Conservation (phyloP, 208 protist species). For the Wallacemonas sp. region DNA sequence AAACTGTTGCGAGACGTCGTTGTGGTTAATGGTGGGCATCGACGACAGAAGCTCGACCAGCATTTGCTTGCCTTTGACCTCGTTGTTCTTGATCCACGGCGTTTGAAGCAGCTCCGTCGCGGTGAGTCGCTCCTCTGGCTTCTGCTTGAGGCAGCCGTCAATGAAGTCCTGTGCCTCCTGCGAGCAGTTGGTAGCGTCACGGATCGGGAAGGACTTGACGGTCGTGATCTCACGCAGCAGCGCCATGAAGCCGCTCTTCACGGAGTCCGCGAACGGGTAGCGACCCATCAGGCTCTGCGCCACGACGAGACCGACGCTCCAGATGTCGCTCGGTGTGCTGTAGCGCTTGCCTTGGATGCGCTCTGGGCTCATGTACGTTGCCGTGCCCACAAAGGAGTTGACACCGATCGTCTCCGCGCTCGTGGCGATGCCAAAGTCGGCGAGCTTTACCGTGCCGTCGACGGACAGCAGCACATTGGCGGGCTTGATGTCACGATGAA, state of each 20-base stretch:
- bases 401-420: constrained; percentile 84
- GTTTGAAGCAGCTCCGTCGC: constrained; percentile 63
- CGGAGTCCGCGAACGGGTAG: constrained; percentile 59
- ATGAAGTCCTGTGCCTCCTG: constrained; percentile 71
- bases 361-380: constrained; percentile 90
- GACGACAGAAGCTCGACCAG: constrained; percentile 50
- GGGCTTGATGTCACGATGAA: constrained; percentile 90
- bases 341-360: constrained; percentile 77
- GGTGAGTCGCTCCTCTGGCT: constrained; percentile 61
- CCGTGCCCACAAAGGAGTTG: constrained; percentile 87
- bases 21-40: constrained; percentile 48
- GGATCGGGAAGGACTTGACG: constrained; percentile 54
- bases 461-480: constrained; percentile 87
- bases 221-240: constrained; percentile 73
- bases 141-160: constrained; percentile 61
- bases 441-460: constrained; percentile 73
- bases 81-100: constrained; percentile 79
- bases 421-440: constrained; percentile 87
- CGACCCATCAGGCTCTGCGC: constrained; percentile 69
- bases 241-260: constrained; percentile 79
- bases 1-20: constrained; percentile 10
- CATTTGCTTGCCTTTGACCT: constrained; percentile 46
- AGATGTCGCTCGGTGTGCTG: constrained; percentile 86
- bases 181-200: constrained; percentile 47
- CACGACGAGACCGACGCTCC: constrained; percentile 84